Evolutionary conservation across 2,329 filamentous ascomycete species (phyloP).

Genomic region (Penicillium sp.): DNA sequence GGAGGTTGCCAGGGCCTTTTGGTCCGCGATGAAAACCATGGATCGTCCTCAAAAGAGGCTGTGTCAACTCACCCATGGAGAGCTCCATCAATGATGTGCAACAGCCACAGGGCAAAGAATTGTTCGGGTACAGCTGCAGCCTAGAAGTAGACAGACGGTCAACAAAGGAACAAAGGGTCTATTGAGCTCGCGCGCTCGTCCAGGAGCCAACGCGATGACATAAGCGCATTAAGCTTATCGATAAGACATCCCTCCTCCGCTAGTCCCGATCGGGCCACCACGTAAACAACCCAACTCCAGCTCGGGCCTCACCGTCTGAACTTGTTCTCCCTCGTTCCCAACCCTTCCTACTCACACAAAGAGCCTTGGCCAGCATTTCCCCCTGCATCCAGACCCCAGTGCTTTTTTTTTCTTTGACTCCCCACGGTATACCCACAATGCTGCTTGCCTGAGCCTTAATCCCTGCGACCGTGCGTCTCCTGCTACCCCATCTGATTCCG

Average conservation of each 20-base stretch:
- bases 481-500: slow-evolving; percentile 12
- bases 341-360: slow-evolving; percentile 9
- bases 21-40: slow-evolving; percentile 19
- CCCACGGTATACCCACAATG: slow-evolving; percentile 11
- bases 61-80: neutral
- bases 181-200: too few species aligned
- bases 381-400: neutral
- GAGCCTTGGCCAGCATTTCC: slow-evolving; percentile 8
- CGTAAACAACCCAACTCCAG: slow-evolving; percentile 38
- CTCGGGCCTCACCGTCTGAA: slow-evolving; percentile 38
- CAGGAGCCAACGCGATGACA: too few species aligned
- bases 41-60: slow-evolving; percentile 6
- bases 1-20: slow-evolving; percentile 10
- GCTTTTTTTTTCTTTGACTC: slow-evolving; percentile 4
- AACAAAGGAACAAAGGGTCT: too few species aligned
- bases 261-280: slow-evolving; percentile 37
- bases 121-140: too few species aligned
- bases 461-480: slow-evolving; percentile 15
- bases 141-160: too few species aligned
- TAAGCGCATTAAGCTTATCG: slow-evolving; percentile 43
- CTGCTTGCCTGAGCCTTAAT: slow-evolving; percentile 14
- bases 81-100: neutral
- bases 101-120: neutral
- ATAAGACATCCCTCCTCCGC: slow-evolving; percentile 32
- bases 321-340: slow-evolving; percentile 12